Conservation (phyloP, 345 rosid genomes). For the Pseudoturritis turrita region DNA sequence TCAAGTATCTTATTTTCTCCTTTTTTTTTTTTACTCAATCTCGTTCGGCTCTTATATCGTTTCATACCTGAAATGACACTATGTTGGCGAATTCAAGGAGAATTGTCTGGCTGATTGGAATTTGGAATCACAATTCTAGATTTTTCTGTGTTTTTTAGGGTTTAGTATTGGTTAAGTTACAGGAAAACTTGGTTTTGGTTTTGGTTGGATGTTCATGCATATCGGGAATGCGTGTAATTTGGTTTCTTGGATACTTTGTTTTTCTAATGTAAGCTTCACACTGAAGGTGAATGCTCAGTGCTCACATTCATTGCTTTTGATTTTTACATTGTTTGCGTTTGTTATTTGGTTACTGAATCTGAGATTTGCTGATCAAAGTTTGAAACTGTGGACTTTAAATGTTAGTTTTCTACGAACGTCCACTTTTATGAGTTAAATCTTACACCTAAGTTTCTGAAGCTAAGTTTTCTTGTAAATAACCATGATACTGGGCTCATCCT, state of each 20-base stretch:
- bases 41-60: not conserved
- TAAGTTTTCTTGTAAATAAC: not conserved
- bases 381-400: not conserved
- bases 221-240: not conserved
- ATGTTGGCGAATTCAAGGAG: not conserved
- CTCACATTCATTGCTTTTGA: not conserved
- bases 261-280: not conserved
- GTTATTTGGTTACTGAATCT: not conserved
- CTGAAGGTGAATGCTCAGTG: not conserved
- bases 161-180: not conserved
- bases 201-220: not conserved
- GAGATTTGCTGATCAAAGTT: no score
- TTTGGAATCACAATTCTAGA: not conserved
- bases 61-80: not conserved
- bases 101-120: not conserved
- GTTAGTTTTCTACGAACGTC: not conserved
- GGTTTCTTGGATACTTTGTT: not conserved
- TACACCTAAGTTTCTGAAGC: not conserved
- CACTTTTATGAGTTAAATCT: not conserved
- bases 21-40: not conserved
- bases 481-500: not conserved
- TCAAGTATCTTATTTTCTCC: constrained; percentile 46
- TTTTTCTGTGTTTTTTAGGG: not conserved
- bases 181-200: no score
- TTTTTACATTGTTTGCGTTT: not conserved